Conservation (phyloP, 129 eudicot species). For the Artemisia tridentata region DNA sequence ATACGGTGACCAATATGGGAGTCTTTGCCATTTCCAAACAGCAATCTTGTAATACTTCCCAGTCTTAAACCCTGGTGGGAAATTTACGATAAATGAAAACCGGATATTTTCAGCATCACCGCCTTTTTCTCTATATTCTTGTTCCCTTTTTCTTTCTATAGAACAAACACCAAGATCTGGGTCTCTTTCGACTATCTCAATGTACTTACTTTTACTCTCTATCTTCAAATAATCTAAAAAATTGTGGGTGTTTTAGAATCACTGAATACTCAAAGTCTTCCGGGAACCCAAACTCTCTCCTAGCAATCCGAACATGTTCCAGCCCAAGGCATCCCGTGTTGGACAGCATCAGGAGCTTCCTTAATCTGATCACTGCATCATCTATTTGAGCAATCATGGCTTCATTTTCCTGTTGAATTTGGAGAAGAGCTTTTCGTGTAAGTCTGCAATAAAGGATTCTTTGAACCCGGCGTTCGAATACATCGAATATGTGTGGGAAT, state of each 20-base stretch:
- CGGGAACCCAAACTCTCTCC: slow-evolving; percentile 82
- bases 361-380: slow-evolving; percentile 54
- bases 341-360: slow-evolving; percentile 78
- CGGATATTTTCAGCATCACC: slow-evolving; percentile 63
- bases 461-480: slow-evolving; percentile 94
- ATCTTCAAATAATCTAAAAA: slow-evolving; percentile 74
- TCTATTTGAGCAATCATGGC: slow-evolving; percentile 66
- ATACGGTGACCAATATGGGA: slow-evolving; percentile 96
- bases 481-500: slow-evolving; percentile 77
- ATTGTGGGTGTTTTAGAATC: slow-evolving; percentile 66
- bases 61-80: slow-evolving; percentile 86
- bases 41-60: slow-evolving; percentile 80
- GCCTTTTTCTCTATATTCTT: slow-evolving; percentile 72
- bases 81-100: slow-evolving; percentile 72
- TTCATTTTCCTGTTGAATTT: slow-evolving; percentile 74
- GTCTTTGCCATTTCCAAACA: slow-evolving; percentile 91
- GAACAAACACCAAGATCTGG: slow-evolving; percentile 49
- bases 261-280: slow-evolving; percentile 80
- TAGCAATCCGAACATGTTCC: slow-evolving; percentile 74
- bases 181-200: slow-evolving; percentile 63
- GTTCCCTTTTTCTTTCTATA: slow-evolving; percentile 65
- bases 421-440: slow-evolving; percentile 56
- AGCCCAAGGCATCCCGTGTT: slow-evolving; percentile 63
- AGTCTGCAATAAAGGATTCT: slow-evolving; percentile 78
- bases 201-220: slow-evolving; percentile 67